Conservation (phyloP, 306 rosid species). For the Argentina anserina region DNA sequence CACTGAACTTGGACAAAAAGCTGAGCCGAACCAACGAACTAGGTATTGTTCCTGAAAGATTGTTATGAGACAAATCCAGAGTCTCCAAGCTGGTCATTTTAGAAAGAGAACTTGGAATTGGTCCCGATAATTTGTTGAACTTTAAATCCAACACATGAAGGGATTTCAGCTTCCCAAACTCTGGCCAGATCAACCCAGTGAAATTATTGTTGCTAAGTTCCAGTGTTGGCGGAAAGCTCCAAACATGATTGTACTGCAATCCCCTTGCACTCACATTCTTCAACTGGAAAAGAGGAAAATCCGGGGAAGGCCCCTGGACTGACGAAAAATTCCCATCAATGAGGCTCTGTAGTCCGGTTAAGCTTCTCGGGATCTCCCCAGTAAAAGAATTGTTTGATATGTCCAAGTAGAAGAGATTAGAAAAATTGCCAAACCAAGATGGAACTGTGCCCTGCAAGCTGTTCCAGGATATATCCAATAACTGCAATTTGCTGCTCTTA, state of each 20-base stretch:
- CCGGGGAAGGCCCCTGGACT: not conserved
- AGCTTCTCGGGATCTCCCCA: slow-evolving; percentile 23
- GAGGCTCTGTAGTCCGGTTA: slow-evolving; percentile 6
- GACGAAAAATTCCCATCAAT: not conserved
- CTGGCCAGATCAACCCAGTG: slow-evolving; percentile 26
- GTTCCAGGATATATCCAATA: slow-evolving; percentile 48
- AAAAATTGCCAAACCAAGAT: slow-evolving; percentile 34
- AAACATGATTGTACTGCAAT: slow-evolving; percentile 16
- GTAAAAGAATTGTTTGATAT: slow-evolving; percentile 44
- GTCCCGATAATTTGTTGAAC: slow-evolving; percentile 19
- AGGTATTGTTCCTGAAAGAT: slow-evolving; percentile 27
- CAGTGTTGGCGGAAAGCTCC: slow-evolving; percentile 20
- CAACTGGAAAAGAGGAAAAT: slow-evolving; percentile 2
- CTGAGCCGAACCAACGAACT: slow-evolving; percentile 18
- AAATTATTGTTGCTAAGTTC: slow-evolving; percentile 15
- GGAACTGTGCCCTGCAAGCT: slow-evolving; percentile 31
- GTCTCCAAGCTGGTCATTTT: slow-evolving; percentile 22
- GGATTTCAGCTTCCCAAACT: slow-evolving; percentile 23
- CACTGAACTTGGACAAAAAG: slow-evolving; percentile 23
- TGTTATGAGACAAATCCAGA: slow-evolving; percentile 30
- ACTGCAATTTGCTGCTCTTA: slow-evolving; percentile 27
- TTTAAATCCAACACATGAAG: slow-evolving; percentile 23
- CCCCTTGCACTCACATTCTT: slow-evolving; percentile 2
- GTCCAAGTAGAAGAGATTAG: slow-evolving; percentile 24
- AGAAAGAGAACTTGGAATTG: slow-evolving; percentile 20